Conservation (phyloP, 768 basidiomycete species). For the Albatrellus ellisii region DNA sequence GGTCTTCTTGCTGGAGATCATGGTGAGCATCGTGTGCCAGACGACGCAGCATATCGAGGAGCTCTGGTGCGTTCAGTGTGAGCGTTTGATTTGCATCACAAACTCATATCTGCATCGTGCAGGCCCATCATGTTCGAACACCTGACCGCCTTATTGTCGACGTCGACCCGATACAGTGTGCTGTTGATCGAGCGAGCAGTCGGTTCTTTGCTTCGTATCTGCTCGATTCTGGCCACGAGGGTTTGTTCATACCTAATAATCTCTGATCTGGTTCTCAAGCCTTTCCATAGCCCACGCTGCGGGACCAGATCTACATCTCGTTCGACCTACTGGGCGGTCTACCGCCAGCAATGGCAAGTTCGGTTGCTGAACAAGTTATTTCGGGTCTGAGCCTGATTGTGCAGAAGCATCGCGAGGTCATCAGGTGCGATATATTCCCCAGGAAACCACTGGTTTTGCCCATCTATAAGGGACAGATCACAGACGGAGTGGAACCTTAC, state of each 20-base stretch:
- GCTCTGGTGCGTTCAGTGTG: constrained; percentile 73
- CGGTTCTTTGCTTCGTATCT: constrained; percentile 77
- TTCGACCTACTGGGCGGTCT: constrained; percentile 82
- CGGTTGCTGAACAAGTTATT: constrained; percentile 86
- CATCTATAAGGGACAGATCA: constrained; percentile 33
- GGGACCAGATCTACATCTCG: constrained; percentile 91
- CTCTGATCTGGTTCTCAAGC: background rate
- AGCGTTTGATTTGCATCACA: no score
- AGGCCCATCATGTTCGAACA: constrained; percentile 97
- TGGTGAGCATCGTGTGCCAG: constrained; percentile 80
- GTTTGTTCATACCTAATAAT: constrained; percentile 28
- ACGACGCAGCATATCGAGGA: constrained; percentile 73
- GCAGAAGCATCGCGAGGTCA: constrained; percentile 60
- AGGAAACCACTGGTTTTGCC: background rate
- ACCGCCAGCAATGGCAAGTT: constrained; percentile 59
- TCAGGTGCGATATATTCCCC: constrained; percentile 31
- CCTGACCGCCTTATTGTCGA: constrained; percentile 64
- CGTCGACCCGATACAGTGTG: constrained; percentile 73
- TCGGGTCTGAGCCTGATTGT: constrained; percentile 72
- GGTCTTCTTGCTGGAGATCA: constrained; percentile 87
- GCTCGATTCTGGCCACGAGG: constrained; percentile 66
- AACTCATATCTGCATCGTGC: no score
- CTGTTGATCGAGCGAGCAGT: constrained; percentile 91
- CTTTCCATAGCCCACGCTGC: constrained; percentile 65
- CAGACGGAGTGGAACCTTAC: constrained; percentile 95